Conservation (phyloP, 441 rosid species). For the Isatis lusitanica region DNA sequence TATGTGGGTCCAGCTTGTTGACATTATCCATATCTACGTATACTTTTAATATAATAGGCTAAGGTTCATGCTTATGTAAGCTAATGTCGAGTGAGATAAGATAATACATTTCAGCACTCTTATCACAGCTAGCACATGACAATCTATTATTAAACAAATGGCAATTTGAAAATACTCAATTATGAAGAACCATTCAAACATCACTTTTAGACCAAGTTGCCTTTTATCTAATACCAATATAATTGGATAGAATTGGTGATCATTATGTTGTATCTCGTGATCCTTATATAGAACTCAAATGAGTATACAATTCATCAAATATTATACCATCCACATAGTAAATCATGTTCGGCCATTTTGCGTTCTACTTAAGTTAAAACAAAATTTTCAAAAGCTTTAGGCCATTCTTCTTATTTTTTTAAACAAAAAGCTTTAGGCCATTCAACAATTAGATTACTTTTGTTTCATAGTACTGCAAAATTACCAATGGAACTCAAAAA, state of each 20-base stretch:
- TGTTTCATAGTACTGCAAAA: no score
- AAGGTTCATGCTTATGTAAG: constrained; percentile 1
- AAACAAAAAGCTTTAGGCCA: neutral
- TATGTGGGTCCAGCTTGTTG: constrained; percentile 8
- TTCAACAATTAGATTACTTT: no score
- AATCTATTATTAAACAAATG: neutral
- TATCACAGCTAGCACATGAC: neutral
- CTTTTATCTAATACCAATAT: neutral
- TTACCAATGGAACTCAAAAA: no score
- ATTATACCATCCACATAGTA: neutral
- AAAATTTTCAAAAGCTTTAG: neutral
- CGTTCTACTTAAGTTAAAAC: neutral
- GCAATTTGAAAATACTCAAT: neutral
- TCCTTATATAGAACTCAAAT: neutral
- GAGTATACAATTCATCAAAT: neutral
- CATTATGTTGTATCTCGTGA: neutral
- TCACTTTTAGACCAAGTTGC: neutral
- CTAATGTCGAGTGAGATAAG: neutral
- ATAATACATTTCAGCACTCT: neutral
- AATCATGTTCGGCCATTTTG: neutral
- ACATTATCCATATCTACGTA: neutral
- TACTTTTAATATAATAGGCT: neutral
- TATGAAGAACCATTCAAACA: neutral
- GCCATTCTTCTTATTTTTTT: no score
- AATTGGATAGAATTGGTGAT: neutral